These are phyloP conservation scores for Pelargonium myrrhifolium DNA, from an alignment of 441 rosid genomes.

Conservation along the genomic window DNA sequence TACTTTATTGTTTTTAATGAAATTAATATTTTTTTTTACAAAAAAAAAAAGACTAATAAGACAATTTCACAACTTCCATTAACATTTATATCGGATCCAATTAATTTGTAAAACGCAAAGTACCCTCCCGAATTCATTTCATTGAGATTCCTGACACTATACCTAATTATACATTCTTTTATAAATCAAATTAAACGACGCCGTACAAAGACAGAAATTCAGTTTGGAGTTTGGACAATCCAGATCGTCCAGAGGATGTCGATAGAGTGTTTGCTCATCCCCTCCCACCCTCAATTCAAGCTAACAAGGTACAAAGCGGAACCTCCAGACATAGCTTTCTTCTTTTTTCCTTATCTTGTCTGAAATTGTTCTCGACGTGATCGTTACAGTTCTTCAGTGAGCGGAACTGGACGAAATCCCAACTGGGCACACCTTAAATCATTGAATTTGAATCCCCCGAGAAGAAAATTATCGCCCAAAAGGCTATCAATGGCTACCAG, in stretches of 20 bases:
- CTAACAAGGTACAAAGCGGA: neutral
- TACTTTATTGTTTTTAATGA: too few species aligned
- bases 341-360: neutral
- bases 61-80: too few species aligned
- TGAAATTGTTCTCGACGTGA: neutral
- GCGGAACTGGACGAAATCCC: constrained; percentile 9
- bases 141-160: too few species aligned
- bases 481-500: constrained; percentile 23
- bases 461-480: constrained; percentile 11
- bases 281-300: neutral
- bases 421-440: constrained; percentile 17
- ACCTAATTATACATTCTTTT: too few species aligned
- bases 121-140: too few species aligned
- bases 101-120: too few species aligned
- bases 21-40: too few species aligned
- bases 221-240: too few species aligned
- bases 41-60: too few species aligned
- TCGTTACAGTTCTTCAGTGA: constrained; percentile 14
- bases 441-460: constrained; percentile 20
- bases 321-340: neutral
- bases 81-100: too few species aligned
- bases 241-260: neutral
- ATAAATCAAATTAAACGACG: too few species aligned
- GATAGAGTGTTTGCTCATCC: neutral
- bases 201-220: too few species aligned